A percentile compares a stretch with the other conserved stretches of the same genome.
These are phyloP conservation scores for Elsinoe necatrix DNA, from an alignment of 2,329 filamentous ascomycete species.

Conservation along the genomic window DNA sequence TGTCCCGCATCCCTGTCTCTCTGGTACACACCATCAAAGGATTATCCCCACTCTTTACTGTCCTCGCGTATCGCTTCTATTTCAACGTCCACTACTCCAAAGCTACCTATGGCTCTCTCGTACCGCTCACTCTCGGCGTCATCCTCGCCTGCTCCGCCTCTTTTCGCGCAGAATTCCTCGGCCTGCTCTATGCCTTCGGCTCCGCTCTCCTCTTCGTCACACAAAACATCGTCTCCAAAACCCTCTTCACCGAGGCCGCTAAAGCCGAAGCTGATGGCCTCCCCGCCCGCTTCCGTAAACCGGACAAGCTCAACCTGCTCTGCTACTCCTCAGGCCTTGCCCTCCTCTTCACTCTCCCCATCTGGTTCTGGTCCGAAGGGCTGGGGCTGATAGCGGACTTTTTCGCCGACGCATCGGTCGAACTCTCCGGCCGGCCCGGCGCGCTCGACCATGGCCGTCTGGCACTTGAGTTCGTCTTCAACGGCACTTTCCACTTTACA, in stretches of 20 bases:
- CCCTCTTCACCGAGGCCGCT: constrained; percentile 89
- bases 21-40: constrained; percentile 98
- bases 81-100: constrained; percentile 81
- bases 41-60: constrained; percentile 88
- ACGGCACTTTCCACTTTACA: constrained; percentile 90
- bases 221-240: constrained; percentile 97
- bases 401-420: constrained; percentile 69
- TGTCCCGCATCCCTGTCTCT: constrained; percentile 88
- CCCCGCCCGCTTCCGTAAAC: constrained; percentile 59
- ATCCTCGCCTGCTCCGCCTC: constrained; percentile 92
- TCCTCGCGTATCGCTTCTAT: constrained; percentile 81
- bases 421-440: constrained; percentile 67
- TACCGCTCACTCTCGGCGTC: constrained; percentile 85
- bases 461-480: constrained; percentile 84
- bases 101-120: constrained; percentile 68
- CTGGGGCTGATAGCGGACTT: constrained; percentile 69
- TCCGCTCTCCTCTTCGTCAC: constrained; percentile 94
- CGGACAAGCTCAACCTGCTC: constrained; percentile 92
- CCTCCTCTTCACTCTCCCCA: constrained; percentile 76
- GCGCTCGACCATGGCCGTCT: constrained; percentile 56
- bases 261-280: constrained; percentile 69
- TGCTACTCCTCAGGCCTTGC: constrained; percentile 96
- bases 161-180: constrained; percentile 65
- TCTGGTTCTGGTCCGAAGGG: constrained; percentile 91
- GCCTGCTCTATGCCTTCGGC: constrained; percentile 79